Conservation (phyloP, 306 rosid species). For the Fragaria ananassa region DNA sequence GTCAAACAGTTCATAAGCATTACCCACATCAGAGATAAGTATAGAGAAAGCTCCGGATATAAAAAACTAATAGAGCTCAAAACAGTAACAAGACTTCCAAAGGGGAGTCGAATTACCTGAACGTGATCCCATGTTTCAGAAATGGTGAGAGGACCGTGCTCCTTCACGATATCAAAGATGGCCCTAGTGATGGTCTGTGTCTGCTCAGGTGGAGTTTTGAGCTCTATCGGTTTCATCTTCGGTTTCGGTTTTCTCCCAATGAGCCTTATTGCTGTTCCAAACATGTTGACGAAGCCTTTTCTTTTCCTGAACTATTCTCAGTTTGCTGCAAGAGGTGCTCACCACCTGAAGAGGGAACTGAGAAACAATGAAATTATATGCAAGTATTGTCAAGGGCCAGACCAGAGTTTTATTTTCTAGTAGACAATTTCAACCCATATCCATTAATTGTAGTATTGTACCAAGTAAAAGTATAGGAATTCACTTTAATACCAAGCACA, state of each 20-base stretch:
- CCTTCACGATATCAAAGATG: slow-evolving; percentile 71
- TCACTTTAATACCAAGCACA: background rate
- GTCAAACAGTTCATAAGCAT: background rate
- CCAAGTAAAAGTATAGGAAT: background rate
- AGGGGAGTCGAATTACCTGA: slow-evolving; percentile 39
- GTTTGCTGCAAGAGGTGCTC: background rate
- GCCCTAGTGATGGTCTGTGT: slow-evolving; percentile 65
- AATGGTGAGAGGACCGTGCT: slow-evolving; percentile 86
- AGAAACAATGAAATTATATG: background rate
- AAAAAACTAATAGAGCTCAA: background rate
- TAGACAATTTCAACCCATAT: background rate
- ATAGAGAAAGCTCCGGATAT: background rate
- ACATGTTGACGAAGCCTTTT: slow-evolving; percentile 29
- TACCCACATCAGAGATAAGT: background rate
- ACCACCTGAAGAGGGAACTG: background rate
- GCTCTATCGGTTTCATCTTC: slow-evolving; percentile 55
- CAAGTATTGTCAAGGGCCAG: background rate
- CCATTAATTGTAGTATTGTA: background rate
- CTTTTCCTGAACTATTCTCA: background rate
- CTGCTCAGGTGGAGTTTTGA: slow-evolving; percentile 76
- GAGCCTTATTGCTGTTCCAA: slow-evolving; percentile 55
- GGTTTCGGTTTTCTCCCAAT: slow-evolving; percentile 72
- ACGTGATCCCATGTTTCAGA: slow-evolving; percentile 76
- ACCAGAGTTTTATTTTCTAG: background rate
- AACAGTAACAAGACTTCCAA: background rate